phyloP scores from a whole-genome alignment of 331 rosid genomes.

The Cydonia oblonga region DNA sequence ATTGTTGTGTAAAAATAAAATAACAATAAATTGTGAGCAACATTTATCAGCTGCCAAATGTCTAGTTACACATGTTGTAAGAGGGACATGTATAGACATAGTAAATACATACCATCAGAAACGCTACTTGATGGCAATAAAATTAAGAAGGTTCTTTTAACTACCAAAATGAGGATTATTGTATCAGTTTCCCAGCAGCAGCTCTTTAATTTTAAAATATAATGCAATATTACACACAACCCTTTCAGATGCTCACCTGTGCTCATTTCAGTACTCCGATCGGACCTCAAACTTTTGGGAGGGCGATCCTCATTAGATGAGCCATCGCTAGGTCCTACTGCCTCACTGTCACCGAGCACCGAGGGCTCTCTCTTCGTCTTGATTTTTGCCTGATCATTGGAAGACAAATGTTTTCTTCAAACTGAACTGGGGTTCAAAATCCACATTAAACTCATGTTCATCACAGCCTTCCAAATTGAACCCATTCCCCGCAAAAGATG shows the following conservation, averaged over 20 bases:
- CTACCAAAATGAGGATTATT: too few relatives aligned
- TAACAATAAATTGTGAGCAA: too few relatives aligned
- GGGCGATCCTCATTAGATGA: not conserved
- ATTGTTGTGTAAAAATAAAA: too few relatives aligned
- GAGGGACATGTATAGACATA: too few relatives aligned
- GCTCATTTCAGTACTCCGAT: not conserved
- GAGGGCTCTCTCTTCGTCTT: not conserved
- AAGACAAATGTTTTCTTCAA: not conserved
- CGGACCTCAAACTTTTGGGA: not conserved
- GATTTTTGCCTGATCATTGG: not conserved
- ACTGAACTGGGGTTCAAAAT: not conserved
- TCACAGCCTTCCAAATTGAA: not conserved
- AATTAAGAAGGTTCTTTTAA: too few relatives aligned
- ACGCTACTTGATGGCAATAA: too few relatives aligned
- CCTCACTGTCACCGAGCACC: not conserved
- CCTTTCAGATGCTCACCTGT: not conserved
- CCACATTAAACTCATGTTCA: not conserved
- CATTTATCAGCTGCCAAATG: too few relatives aligned
- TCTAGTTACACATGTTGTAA: too few relatives aligned
- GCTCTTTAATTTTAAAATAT: too few relatives aligned
- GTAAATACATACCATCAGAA: too few relatives aligned
- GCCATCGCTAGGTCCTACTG: not conserved
- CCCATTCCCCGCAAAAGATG: not conserved
- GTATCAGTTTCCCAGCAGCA: too few relatives aligned
- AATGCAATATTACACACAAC: not conserved